Evolutionary conservation across 1,139 yeast species (phyloP), one percentile per base, ranked within the genome.

Genomic region (Blastobotrys elegans): DNA sequence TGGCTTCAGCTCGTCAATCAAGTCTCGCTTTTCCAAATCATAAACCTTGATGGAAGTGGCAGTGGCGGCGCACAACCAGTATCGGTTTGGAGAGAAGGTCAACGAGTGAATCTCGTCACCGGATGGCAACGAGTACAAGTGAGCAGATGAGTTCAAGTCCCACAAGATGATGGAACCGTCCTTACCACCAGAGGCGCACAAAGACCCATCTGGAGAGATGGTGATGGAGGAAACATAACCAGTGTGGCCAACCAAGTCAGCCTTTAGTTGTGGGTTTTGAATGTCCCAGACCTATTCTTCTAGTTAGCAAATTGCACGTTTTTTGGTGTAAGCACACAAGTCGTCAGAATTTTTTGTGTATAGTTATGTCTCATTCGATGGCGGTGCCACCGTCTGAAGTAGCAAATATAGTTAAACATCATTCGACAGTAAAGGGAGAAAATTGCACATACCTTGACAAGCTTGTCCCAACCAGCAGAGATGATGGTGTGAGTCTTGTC

Each of bases 21-120:
- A 80, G 67, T 79, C 77, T 79, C 95, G 85, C 79, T 87, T 92
- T 79, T 89, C 95, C 74, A 92, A 84, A 84, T 90, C 89, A 88
- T 83, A 92, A 82, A 94, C 85, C 89, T 89, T 90, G 80, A 94
- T 88, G 70, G 97, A 94, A 64, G 96, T 77, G 63, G 96, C 79
- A 67, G 99, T 92, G 70, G 98, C 98, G 77, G 97, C 98, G 73
- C 96, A 94, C 75, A 94, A 87, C 98, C 98, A 92, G 94, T 88
- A 94, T 85, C 98, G 90, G 95, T 88, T 87, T 77, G 99, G 98
- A 73, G 98, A 90, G 96, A 92, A 94, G 68, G 97, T 95, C 72
- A 92, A 84, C 72, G 97, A 94, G 76, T 87, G 88, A 66, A 94
- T 92, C 81, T 92, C 98, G 70, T 92, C 94, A 73, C 94, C 88